Percentiles rank a stretch among this genome's conserved stretches.
Conservation (phyloP, 495 filamentous ascomycete genomes). For the Letharia columbiana region DNA sequence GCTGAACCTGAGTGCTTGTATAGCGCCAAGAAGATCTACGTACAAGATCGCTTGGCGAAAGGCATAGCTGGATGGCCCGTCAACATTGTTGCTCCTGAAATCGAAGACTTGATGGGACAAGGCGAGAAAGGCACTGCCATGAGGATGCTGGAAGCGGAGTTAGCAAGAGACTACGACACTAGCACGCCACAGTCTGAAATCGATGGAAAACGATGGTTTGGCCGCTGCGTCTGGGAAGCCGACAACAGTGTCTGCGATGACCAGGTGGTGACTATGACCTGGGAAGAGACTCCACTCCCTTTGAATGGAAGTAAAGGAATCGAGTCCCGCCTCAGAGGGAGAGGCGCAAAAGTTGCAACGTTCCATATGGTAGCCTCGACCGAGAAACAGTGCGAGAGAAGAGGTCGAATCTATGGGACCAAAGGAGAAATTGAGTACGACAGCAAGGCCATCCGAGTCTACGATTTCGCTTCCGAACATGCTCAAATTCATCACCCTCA, state of each 20-base stretch:
- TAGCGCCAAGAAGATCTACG: constrained; percentile 74
- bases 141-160: constrained; percentile 29
- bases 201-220: constrained; percentile 68
- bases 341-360: constrained; percentile 71
- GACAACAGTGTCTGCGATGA: constrained; percentile 91
- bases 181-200: constrained; percentile 44
- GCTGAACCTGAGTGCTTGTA: constrained; percentile 67
- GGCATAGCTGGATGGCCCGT: constrained; percentile 72
- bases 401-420: constrained; percentile 76
- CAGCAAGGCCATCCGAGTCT: constrained; percentile 36
- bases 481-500: constrained; percentile 14
- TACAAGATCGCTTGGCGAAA: constrained; percentile 46
- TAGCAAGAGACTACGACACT: constrained; percentile 61
- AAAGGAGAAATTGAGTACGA: constrained; percentile 77
- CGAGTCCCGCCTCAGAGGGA: constrained; percentile 32
- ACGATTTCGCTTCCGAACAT: constrained; percentile 31
- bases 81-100: constrained; percentile 80
- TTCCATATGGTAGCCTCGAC: constrained; percentile 94
- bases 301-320: not conserved
- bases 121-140: constrained; percentile 27
- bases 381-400: constrained; percentile 73
- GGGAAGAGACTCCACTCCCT: constrained; percentile 57
- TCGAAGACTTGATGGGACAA: constrained; percentile 55
- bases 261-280: constrained; percentile 76
- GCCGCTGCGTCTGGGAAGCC: constrained; percentile 85